These are phyloP conservation scores for Sugiyamaella castrensis DNA, from an alignment of 1,139 yeast genomes.

Conservation along the genomic window DNA sequence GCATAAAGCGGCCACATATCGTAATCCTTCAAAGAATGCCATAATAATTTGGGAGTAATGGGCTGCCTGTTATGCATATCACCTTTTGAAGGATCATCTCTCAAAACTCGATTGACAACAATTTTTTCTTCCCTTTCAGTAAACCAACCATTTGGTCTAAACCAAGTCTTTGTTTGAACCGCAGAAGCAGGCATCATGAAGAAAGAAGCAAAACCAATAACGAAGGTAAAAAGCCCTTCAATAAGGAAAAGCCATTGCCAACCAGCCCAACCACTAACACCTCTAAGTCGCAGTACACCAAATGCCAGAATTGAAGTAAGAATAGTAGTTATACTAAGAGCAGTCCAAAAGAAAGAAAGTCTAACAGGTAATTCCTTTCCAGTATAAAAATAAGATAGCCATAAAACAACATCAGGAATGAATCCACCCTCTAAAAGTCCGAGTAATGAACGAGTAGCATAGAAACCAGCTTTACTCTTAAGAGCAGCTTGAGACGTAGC, in stretches of 20 bases:
- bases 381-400: slow-evolving; percentile 53
- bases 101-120: slow-evolving; percentile 55
- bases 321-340: slow-evolving; percentile 26
- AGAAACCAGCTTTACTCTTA: slow-evolving; percentile 39
- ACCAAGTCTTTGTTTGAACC: slow-evolving; percentile 52
- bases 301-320: slow-evolving; percentile 43
- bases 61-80: slow-evolving; percentile 65
- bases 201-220: slow-evolving; percentile 49
- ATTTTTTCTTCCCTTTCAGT: slow-evolving; percentile 56
- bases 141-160: slow-evolving; percentile 57
- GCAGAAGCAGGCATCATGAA: slow-evolving; percentile 58
- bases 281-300: slow-evolving; percentile 48
- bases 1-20: slow-evolving; percentile 58
- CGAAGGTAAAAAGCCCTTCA: slow-evolving; percentile 52
- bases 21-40: slow-evolving; percentile 46
- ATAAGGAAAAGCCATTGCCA: slow-evolving; percentile 62
- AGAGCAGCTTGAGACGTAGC: slow-evolving; percentile 46
- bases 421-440: slow-evolving; percentile 51
- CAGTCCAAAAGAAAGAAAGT: slow-evolving; percentile 45
- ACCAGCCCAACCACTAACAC: slow-evolving; percentile 45
- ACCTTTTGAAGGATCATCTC: slow-evolving; percentile 67
- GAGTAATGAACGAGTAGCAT: slow-evolving; percentile 44
- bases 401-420: slow-evolving; percentile 49
- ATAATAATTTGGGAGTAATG: slow-evolving; percentile 42
- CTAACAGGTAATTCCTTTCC: slow-evolving; percentile 47